Conservation (phyloP, 306 rosid genomes). For the Leucaena leucocephala region DNA sequence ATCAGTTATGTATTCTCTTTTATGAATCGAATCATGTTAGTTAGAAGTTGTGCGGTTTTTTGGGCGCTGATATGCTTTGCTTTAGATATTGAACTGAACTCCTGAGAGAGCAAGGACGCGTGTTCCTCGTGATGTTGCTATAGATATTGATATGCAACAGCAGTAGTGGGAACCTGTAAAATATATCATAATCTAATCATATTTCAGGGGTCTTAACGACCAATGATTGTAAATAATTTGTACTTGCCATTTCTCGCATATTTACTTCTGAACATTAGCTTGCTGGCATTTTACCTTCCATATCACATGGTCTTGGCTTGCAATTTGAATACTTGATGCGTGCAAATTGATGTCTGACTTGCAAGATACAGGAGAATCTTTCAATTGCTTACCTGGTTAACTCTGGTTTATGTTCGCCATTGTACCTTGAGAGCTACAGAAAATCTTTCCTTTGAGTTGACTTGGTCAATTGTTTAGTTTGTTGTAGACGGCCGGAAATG, state of each 20-base stretch:
- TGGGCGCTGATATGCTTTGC: constrained; percentile 2
- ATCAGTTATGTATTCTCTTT: background rate
- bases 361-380: constrained; percentile 16
- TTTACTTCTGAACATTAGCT: constrained; percentile 6
- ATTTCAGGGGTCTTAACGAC: background rate
- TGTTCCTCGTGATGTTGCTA: constrained; percentile 15
- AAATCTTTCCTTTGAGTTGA: constrained; percentile 30
- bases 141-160: constrained; percentile 23
- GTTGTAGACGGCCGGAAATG: constrained; percentile 16
- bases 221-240: constrained; percentile 5
- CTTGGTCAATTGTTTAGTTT: constrained; percentile 21
- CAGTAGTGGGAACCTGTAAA: background rate
- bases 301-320: constrained; percentile 4
- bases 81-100: constrained; percentile 20
- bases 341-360: constrained; percentile 14
- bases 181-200: background rate
- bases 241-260: background rate
- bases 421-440: constrained; percentile 23
- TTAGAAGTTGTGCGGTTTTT: background rate
- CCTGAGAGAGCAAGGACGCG: background rate
- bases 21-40: constrained; percentile 12
- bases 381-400: constrained; percentile 14
- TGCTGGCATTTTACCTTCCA: background rate
- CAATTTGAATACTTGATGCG: background rate
- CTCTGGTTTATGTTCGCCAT: background rate